Conservation (phyloP, 495 filamentous ascomycete species). For the Penicillium soppii region DNA sequence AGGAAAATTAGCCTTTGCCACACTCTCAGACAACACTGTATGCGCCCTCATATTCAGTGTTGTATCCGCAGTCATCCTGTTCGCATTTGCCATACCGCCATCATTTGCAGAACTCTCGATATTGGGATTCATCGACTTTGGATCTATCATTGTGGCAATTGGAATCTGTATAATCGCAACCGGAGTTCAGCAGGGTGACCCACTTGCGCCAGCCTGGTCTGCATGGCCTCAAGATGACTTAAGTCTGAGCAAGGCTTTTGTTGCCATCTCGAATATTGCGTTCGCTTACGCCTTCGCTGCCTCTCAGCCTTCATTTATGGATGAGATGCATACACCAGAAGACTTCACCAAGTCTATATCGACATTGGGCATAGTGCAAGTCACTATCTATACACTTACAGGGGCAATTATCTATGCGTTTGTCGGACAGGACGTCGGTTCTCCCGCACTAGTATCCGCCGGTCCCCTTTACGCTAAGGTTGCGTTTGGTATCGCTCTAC, state of each 20-base stretch:
- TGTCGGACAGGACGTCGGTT: slow-evolving; percentile 62
- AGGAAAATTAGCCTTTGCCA: slow-evolving; percentile 27
- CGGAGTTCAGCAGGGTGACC: slow-evolving; percentile 42
- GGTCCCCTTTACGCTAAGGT: slow-evolving; percentile 58
- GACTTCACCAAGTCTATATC: slow-evolving; percentile 64
- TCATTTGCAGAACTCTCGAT: slow-evolving; percentile 57
- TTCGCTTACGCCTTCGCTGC: slow-evolving; percentile 65
- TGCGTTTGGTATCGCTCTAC: slow-evolving; percentile 70
- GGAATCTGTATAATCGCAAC: slow-evolving; percentile 67
- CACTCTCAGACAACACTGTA: not conserved
- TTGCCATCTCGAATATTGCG: slow-evolving; percentile 67
- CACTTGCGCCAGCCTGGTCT: slow-evolving; percentile 34
- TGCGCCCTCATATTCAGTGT: slow-evolving; percentile 53
- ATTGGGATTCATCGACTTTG: slow-evolving; percentile 59
- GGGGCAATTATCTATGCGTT: slow-evolving; percentile 67
- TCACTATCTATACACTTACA: slow-evolving; percentile 66
- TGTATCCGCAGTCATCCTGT: slow-evolving; percentile 59
- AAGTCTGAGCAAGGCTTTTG: slow-evolving; percentile 43
- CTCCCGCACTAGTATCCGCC: slow-evolving; percentile 66
- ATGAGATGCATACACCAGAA: slow-evolving; percentile 68
- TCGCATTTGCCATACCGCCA: slow-evolving; percentile 59
- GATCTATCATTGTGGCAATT: slow-evolving; percentile 64
- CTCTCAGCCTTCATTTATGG: slow-evolving; percentile 70
- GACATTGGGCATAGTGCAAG: slow-evolving; percentile 58
- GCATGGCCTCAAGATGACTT: slow-evolving; percentile 33